Evolutionary conservation across 768 basidiomycete genomes (phyloP).

Genomic region (Russula sp.): DNA sequence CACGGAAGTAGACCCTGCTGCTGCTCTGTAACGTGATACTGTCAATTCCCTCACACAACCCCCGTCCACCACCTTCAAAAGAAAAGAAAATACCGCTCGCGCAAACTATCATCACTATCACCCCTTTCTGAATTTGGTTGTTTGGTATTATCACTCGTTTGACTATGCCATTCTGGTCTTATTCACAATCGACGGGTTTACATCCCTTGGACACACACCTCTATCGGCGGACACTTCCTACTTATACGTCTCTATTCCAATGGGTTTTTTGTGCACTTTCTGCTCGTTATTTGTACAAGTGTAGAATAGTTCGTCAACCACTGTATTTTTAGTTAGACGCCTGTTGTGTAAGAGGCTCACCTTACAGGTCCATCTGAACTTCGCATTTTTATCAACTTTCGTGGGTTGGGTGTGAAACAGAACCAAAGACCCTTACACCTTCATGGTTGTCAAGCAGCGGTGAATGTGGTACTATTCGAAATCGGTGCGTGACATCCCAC

Average conservation of each 20-base stretch:
- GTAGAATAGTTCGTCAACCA: not conserved
- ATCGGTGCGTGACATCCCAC: too few species aligned
- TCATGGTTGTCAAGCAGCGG: too few species aligned
- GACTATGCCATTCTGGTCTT: not conserved
- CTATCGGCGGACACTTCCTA: not conserved
- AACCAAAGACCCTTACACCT: too few species aligned
- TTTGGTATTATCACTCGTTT: constrained; percentile 2
- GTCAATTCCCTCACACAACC: not conserved
- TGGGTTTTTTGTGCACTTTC: not conserved
- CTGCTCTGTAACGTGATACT: not conserved
- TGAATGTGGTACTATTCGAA: too few species aligned
- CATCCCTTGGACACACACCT: not conserved
- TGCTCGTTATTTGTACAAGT: not conserved
- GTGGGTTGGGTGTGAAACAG: not conserved
- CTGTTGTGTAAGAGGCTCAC: not conserved
- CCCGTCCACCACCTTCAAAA: not conserved
- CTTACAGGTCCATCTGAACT: not conserved
- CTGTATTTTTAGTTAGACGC: constrained; percentile 1
- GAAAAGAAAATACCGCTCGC: not conserved
- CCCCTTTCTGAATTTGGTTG: not conserved
- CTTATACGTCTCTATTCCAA: not conserved
- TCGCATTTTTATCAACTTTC: not conserved
- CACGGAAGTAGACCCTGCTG: too few species aligned
- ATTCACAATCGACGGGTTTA: not conserved
- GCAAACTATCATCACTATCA: not conserved